Conservation (phyloP, 257 asterid species). For the Verbena officinalis region DNA sequence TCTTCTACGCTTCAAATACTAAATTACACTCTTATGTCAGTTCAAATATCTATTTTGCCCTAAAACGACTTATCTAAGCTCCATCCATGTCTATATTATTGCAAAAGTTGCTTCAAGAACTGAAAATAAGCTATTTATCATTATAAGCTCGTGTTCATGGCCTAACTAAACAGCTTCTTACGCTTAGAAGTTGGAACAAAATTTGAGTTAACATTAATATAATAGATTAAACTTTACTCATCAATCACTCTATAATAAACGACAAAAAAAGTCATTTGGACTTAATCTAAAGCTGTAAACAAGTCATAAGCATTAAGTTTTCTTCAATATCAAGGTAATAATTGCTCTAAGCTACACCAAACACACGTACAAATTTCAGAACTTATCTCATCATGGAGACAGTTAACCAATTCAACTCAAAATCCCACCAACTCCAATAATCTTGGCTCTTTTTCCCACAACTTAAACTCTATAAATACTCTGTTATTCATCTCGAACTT, state of each 20-base stretch:
- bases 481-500: constrained; percentile 27
- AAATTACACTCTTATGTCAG: too few relatives aligned
- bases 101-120: too few relatives aligned
- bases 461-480: constrained; percentile 43
- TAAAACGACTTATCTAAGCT: too few relatives aligned
- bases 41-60: too few relatives aligned
- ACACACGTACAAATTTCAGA: constrained; percentile 24
- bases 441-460: constrained; percentile 1
- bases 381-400: constrained; percentile 27
- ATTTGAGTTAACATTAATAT: too few relatives aligned
- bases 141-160: background rate
- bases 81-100: too few relatives aligned
- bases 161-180: background rate
- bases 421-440: constrained; percentile 61
- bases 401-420: constrained; percentile 48
- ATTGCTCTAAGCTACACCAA: background rate
- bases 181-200: background rate
- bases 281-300: too few relatives aligned
- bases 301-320: background rate
- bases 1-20: too few relatives aligned
- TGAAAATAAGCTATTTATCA: too few relatives aligned
- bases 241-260: too few relatives aligned
- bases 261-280: too few relatives aligned
- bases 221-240: too few relatives aligned
- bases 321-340: background rate